Evolutionary conservation across 2,329 filamentous ascomycete genomes (phyloP).

Genomic region (Alternaria solani): DNA sequence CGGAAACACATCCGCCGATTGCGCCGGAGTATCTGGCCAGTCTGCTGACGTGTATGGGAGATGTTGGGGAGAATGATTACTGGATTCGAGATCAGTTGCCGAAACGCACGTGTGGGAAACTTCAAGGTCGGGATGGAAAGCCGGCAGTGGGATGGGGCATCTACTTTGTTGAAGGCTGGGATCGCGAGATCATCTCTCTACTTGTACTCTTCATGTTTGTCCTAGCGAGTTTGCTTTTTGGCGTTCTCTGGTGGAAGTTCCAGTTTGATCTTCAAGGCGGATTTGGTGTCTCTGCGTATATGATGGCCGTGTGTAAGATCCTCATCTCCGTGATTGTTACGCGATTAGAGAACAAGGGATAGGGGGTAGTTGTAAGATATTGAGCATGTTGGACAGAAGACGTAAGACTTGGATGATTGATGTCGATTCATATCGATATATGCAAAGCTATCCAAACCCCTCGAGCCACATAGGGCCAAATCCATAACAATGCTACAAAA

Average conservation of each 20-base stretch:
- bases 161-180: slow-evolving; percentile 35
- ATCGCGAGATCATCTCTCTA: slow-evolving; percentile 23
- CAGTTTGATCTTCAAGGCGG: slow-evolving; percentile 37
- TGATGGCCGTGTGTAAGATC: slow-evolving; percentile 16
- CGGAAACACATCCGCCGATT: too few relatives aligned
- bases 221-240: slow-evolving; percentile 31
- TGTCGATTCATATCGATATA: neutral
- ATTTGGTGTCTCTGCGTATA: slow-evolving; percentile 29
- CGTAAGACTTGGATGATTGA: neutral
- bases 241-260: slow-evolving; percentile 29
- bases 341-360: too few relatives aligned
- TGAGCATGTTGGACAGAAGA: too few relatives aligned
- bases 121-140: slow-evolving; percentile 24
- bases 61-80: too few relatives aligned
- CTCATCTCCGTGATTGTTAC: slow-evolving; percentile 1
- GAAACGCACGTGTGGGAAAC: slow-evolving; percentile 23
- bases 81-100: too few relatives aligned
- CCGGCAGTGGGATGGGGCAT: slow-evolving; percentile 42
- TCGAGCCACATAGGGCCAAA: neutral
- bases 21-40: too few relatives aligned
- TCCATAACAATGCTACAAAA: neutral
- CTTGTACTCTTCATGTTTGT: slow-evolving; percentile 23
- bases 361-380: too few relatives aligned
- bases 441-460: neutral
- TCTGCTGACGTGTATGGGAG: too few relatives aligned